These are phyloP conservation scores for Coccomyxa sp. DNA, from an alignment of 139 green algal genomes.

Conservation along the genomic window DNA sequence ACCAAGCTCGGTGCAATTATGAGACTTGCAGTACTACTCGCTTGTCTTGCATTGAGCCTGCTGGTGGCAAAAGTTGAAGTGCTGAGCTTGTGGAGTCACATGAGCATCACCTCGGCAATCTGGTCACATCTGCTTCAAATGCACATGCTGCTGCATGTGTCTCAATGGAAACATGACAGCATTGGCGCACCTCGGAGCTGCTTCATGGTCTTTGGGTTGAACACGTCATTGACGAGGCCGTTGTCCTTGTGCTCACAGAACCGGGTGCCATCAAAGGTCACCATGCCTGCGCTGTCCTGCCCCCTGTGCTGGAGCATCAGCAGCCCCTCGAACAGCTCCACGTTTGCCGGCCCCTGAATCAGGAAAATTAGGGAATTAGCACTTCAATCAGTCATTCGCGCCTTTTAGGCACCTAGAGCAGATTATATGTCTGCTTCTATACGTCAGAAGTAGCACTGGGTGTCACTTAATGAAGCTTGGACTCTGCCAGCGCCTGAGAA, in stretches of 20 bases:
- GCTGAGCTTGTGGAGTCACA: no score
- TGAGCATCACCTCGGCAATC: no score
- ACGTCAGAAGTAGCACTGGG: conserved; percentile 88
- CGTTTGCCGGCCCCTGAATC: conserved; percentile 53
- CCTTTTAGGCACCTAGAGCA: conserved; percentile 35
- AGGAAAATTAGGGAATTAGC: neutral
- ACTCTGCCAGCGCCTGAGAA: neutral
- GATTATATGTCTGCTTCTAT: conserved; percentile 86
- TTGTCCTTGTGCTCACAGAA: conserved; percentile 96
- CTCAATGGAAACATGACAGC: no score
- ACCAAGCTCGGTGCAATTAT: neutral
- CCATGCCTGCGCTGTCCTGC: conserved; percentile 93
- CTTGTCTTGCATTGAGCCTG: no score
- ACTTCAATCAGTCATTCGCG: neutral
- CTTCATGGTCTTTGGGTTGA: conserved; percentile 68
- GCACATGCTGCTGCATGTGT: no score
- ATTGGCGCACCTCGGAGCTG: neutral
- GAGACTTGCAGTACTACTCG: no score
- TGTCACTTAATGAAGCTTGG: conserved; percentile 55
- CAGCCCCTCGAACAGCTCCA: conserved; percentile 93
- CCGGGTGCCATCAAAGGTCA: conserved; percentile 77
- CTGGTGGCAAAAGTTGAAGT: no score
- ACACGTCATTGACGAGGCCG: conserved; percentile 97
- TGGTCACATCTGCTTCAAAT: no score
- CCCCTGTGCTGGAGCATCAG: conserved; percentile 98